A percentile compares a stretch with the other conserved stretches of the same genome.
phyloP scores from a whole-genome alignment of 1,284 basidiomycete genomes.

The Sanghuangporus weigelae region DNA sequence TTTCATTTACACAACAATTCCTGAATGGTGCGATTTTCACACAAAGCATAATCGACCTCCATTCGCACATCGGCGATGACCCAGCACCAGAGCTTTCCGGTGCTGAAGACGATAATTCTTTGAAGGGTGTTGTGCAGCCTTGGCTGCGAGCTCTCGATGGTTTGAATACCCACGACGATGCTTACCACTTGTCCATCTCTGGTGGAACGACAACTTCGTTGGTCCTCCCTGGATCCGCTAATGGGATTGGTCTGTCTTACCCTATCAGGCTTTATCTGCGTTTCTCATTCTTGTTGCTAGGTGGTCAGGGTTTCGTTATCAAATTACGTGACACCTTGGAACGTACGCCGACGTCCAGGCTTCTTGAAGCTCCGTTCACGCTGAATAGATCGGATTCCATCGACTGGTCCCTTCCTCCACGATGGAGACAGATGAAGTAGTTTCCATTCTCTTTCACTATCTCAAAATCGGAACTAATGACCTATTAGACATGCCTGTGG shows the following conservation, averaged over 20 bases:
- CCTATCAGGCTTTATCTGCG: too few relatives aligned
- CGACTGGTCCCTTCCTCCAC: conserved; percentile 26
- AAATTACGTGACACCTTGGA: conserved; percentile 58
- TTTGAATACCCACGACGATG: conserved; percentile 39
- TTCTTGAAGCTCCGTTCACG: conserved; percentile 55
- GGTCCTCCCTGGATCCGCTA: conserved; percentile 43
- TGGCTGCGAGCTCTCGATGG: conserved; percentile 49
- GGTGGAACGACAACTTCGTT: conserved; percentile 44
- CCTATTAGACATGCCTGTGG: conserved; percentile 35
- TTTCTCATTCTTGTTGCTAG: too few relatives aligned
- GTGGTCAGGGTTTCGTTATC: conserved; percentile 65
- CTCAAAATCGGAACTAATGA: not conserved
- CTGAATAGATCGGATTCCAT: conserved; percentile 33
- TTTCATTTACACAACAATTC: not conserved
- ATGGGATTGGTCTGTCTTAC: conserved; percentile 31
- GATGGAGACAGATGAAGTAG: conserved; percentile 62
- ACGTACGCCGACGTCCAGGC: conserved; percentile 53
- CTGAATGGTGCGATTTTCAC: not conserved
- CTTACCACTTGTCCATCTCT: conserved; percentile 32
- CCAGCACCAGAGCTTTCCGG: conserved; percentile 33
- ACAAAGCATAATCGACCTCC: conserved; percentile 50
- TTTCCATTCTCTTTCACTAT: conserved; percentile 16
- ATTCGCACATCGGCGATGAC: conserved; percentile 57
- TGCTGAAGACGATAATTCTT: conserved; percentile 36
- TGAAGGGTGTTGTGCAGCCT: conserved; percentile 38